Evolutionary conservation across 1,284 basidiomycete genomes (phyloP), one percentile per base, ranked within the genome.

Genomic region (Pulveroboletus sp.): DNA sequence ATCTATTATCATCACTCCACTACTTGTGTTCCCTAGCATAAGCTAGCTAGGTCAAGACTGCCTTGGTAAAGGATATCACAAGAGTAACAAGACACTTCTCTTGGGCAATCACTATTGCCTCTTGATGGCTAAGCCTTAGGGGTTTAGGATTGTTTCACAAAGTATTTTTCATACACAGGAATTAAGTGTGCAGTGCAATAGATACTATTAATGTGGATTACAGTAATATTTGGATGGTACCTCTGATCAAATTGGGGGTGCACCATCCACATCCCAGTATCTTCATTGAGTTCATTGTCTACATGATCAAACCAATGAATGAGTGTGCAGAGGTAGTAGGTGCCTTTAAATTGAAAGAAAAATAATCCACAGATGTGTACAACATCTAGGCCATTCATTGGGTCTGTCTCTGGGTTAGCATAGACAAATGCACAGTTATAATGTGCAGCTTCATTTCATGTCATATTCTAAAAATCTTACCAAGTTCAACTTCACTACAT

Each of bases 351-450:
- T 5, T n/a, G 18, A 38, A 74, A 67, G 0, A 62, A 64, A 36
- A 74, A 67, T 22, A 73, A 67, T 1, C n/a, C n/a, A n/a, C n/a
- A n/a, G n/a, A n/a, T n/a, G 1, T 47, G 55, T 1, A 42, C 68
- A n/a, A 70, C 50, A 2, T 58, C 49, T n/a, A 70, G 54, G 2
- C 56, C 39, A 2, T 36, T 20, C 36, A 52, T 43, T 3, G 8
- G 25, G 7, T 38, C 22, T 3, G n/a, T 31, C 26, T 10, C 42
- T 22, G n/a, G n/a, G n/a, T n/a, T n/a, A n/a, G 25, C 18, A 7
- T 8, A 18, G 7, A 18, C 9, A 18, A 35, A 35, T 2, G 7
- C 33, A 35, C 33, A 35, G 33, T 35, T 17, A 3, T 22, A 10
- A 2, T 12, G 12, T 12, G 9, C n/a, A n/a, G n/a, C n/a, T n/a